A percentile compares a stretch with the other conserved stretches of the same genome.
Evolutionary conservation across 176 grass and related monocot genomes (phyloP).

Genomic region (Carex kokanica): DNA sequence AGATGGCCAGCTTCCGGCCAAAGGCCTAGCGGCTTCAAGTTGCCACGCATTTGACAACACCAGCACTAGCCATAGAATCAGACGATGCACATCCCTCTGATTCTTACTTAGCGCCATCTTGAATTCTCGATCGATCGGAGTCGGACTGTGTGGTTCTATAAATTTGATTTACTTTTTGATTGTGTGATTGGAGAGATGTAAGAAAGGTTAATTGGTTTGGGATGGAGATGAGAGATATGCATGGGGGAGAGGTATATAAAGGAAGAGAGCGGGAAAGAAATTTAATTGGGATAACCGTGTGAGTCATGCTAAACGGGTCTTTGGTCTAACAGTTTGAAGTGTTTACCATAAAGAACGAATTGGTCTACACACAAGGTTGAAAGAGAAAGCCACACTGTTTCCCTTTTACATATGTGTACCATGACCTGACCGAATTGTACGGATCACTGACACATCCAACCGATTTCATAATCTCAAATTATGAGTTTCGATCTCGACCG

Average conservation of each 20-base stretch:
- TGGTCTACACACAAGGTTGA: neutral
- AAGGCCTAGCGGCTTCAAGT: neutral
- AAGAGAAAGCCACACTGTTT: neutral
- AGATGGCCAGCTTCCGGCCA: conserved; percentile 9
- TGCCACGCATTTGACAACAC: neutral
- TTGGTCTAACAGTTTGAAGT: neutral
- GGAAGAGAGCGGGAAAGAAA: neutral
- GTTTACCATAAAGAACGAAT: too few species aligned
- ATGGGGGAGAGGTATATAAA: conserved; percentile 6
- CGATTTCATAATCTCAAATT: too few species aligned
- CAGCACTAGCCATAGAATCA: neutral
- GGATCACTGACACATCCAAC: neutral
- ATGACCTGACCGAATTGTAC: neutral
- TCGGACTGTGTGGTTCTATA: neutral
- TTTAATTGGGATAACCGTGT: neutral
- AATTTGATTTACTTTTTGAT: neutral
- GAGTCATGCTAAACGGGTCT: neutral
- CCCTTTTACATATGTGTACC: neutral
- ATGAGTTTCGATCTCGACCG: too few species aligned
- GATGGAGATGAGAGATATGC: neutral
- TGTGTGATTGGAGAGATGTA: neutral
- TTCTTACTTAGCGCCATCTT: neutral
- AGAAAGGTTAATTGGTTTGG: neutral
- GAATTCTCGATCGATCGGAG: neutral
- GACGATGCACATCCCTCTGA: conserved; percentile 1